Evolutionary conservation across 257 asterid species (phyloP), one percentile per base, ranked within the genome.

Genomic region (Fraxinus cuspidata): DNA sequence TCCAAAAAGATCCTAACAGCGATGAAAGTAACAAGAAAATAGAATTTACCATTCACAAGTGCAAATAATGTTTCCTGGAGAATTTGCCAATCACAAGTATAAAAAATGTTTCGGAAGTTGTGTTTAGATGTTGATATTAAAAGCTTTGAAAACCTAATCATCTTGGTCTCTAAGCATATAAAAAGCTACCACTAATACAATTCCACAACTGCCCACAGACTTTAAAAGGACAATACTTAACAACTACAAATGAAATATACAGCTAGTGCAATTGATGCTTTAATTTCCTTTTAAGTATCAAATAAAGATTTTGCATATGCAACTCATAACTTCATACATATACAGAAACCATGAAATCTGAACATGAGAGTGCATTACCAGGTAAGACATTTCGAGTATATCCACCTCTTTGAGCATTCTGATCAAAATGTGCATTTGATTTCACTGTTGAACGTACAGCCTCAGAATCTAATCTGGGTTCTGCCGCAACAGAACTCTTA

Each of bases 321-420:
- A 69, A 34, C 53, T 44, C 70, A 47, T 72, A 11, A 27, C 72
- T 63, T 63, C 64, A 64, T 8, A 72, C 18, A 56, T 18, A 58
- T 9, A 71, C 2, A 47, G 7, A 60, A 47, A 56, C 70, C 34
- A 53, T 76, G 32, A 71, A 73, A 70, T 58, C 13, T 72, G 44
- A 71, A 79, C 70, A 73, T 63, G 78, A 77, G 40, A 71, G 66
- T 34, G 49, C 32, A 63, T 82, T 92, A 96, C 97, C 98, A 83
- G 92, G 72, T 77, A 84, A 75, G 73, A 82, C 74, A 81, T 87
- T 80, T 84, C 90, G 93, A 82, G 75, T 79, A 81, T 81, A 74
- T 68, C 87, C 91, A 74, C 82, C 87, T 85, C 88, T 89, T 81
- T 92, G 92, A 65, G 79, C 78, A 87, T 78, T 86, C 21, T 85